These are phyloP conservation scores for Teratosphaeria destructans DNA, from an alignment of 2,329 filamentous ascomycete species.

Conservation along the genomic window DNA sequence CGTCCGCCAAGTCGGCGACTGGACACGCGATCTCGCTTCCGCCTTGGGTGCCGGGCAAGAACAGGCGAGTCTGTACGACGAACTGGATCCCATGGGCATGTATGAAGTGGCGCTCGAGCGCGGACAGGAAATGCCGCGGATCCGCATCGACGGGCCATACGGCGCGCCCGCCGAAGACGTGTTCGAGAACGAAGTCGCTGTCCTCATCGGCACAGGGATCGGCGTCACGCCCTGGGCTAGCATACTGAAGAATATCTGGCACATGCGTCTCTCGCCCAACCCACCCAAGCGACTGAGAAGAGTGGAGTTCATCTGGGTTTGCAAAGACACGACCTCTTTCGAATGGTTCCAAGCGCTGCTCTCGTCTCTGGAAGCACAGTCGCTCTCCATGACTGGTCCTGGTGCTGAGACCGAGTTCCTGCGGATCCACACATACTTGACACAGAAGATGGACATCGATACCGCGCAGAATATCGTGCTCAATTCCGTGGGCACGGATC, in stretches of 20 bases:
- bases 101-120: conserved; percentile 94
- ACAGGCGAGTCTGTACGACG: conserved; percentile 82
- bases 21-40: conserved; percentile 85
- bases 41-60: conserved; percentile 83
- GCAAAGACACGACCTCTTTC: conserved; percentile 88
- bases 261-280: conserved; percentile 81
- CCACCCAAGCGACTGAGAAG: conserved; percentile 79
- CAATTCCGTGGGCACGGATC: conserved; percentile 78
- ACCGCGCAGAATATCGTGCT: conserved; percentile 94
- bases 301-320: conserved; percentile 99
- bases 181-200: conserved; percentile 82
- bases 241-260: conserved; percentile 96
- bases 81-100: conserved; percentile 87
- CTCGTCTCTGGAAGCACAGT: conserved; percentile 81
- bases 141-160: conserved; percentile 91
- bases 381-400: conserved; percentile 45
- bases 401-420: conserved; percentile 70
- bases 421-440: conserved; percentile 96
- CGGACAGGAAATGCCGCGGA: conserved; percentile 78
- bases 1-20: conserved; percentile 93
- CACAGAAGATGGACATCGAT: conserved; percentile 82
- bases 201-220: conserved; percentile 77
- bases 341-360: conserved; percentile 98
- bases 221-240: conserved; percentile 80
- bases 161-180: conserved; percentile 96